Evolutionary conservation across 495 filamentous ascomycete genomes (phyloP), one percentile per base, ranked within the genome.

Genomic region (Parathielavia hyrcaniae): DNA sequence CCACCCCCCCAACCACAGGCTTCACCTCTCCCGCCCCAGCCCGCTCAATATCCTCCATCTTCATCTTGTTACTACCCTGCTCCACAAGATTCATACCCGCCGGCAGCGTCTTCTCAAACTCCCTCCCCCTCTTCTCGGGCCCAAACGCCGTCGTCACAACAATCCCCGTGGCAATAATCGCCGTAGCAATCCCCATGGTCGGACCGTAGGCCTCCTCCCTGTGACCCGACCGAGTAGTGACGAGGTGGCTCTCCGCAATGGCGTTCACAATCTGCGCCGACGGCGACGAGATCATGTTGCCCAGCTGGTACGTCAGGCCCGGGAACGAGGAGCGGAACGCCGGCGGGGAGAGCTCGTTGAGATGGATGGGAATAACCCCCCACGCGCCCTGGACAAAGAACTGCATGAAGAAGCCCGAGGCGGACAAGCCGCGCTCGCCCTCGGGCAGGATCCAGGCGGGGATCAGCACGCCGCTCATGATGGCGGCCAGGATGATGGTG

Each of bases 341-440:
- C 0, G 83, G 80, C 7, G 87, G 88, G 0, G 87, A 82, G 0
- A 90, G 79, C 72, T 91, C 88, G 67, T 88, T 88, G 49, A 91
- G 77, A 62, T 89, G 87, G 62, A 90, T 86, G 10, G 88, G 88
- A 32, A 90, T 83, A 7, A 90, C 82, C 40, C 88, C 86, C 84
- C 83, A 91, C 0, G 86, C 84, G 9, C 88, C 88, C 63, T 90
- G 85, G 26, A 89, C 79, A 66, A 86, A 89, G 70, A 89, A 89
- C 64, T 91, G 87, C 57, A 89, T 80, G 67, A 87, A 81, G 75
- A 91, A 91, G 20, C 83, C 86, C 1, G 79, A 77, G 5, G 75
- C 85, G 1, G 83, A 85, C 17, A 91, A 77, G 5, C 74, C 66
- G 0, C 71, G 64, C 70, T 83, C 83, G 38, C 67, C 71, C 0